Base-by-base conservation (phyloP, 352 stramenopile species). In the Peronospora belbahrii region DNA sequence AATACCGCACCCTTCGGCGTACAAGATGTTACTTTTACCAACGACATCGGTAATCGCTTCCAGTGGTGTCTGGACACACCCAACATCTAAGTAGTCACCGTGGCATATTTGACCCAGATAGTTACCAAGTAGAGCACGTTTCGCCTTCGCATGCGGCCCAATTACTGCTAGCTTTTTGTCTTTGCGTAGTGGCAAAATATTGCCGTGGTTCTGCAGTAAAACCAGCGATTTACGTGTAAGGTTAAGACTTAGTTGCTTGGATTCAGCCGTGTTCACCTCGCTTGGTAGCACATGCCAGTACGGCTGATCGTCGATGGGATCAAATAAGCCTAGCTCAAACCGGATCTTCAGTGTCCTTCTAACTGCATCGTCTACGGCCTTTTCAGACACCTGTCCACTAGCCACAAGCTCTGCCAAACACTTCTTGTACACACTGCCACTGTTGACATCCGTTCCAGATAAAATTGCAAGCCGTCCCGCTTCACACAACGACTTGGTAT, bases 291-390 rank as follows among this genome's bases (percentile, higher is more conserved):
- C 72, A 28, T 90, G 58, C 62, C 74, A 82, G 50, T 90, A 96
- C 28, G 80, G 78, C 24, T 94, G 78, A 31, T 85, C 59, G 2
- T 88, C 82, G 36, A 88, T 81, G 1, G 79, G 69, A 39, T 96
- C 88, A 59, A 98, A 98, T 9, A 96, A 51, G 0, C 94, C 93
- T 6, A 98, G 60, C 24, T 93, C 56, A 42, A 98, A 95, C 20
- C 88, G 82, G 8, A 97, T 72, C 47, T 70, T 69, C 6, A 97
- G 77, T 17, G 79, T 86, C 15, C 64, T 61, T 2, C 76, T 65
- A 15, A 86, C 58, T 6, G 76, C 67, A 60, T 73, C 67, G 66
- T 94, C 54, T 10, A 80, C 42, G 63, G 64, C 53, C 39, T 80
- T 61, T 56, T 74, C 38, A 8, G 67, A 49, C 13, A 86, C 50